A percentile compares a stretch with the other conserved stretches of the same genome.
Evolutionary conservation across 148 eudicot genomes (phyloP).

Genomic region (Mesembryanthemum crystallinum): DNA sequence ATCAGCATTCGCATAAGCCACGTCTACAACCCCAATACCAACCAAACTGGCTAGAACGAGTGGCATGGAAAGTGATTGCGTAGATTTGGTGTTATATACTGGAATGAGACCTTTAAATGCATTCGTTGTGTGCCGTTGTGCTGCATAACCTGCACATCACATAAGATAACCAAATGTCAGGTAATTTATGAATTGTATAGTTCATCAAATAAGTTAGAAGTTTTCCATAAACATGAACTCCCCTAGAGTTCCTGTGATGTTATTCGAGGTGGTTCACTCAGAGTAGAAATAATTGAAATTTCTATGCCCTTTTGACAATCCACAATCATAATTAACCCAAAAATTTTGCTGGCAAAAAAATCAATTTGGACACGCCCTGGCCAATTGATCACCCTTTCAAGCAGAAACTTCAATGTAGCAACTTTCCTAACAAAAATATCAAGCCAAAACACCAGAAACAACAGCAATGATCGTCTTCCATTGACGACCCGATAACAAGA

Average conservation of each 20-base stretch:
- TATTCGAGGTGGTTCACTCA: too few relatives aligned
- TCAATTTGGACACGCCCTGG: not conserved
- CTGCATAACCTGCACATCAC: constrained; percentile 40
- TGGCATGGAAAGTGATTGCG: constrained; percentile 34
- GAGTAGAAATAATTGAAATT: not conserved
- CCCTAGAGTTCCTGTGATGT: too few relatives aligned
- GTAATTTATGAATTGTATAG: too few relatives aligned
- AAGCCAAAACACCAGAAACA: not conserved
- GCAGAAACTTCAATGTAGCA: not conserved
- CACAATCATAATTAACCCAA: not conserved
- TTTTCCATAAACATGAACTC: too few relatives aligned
- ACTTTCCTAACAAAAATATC: not conserved
- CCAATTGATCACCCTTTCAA: not conserved
- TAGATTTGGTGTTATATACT: constrained; percentile 22
- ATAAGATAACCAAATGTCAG: too few relatives aligned
- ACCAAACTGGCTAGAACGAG: constrained; percentile 59
- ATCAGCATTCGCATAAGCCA: constrained; percentile 71
- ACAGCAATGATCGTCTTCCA: not conserved
- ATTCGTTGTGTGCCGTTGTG: constrained; percentile 23
- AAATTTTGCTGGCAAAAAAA: not conserved
- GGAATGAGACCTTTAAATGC: constrained; percentile 31
- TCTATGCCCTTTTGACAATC: not conserved
- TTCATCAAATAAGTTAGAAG: not conserved
- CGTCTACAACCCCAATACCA: constrained; percentile 56
- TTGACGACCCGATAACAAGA: not conserved